A percentile compares a stretch with the other conserved stretches of the same genome.
phyloP scores from a whole-genome alignment of 805 yeast species.

The Teunomyces panamensis region DNA sequence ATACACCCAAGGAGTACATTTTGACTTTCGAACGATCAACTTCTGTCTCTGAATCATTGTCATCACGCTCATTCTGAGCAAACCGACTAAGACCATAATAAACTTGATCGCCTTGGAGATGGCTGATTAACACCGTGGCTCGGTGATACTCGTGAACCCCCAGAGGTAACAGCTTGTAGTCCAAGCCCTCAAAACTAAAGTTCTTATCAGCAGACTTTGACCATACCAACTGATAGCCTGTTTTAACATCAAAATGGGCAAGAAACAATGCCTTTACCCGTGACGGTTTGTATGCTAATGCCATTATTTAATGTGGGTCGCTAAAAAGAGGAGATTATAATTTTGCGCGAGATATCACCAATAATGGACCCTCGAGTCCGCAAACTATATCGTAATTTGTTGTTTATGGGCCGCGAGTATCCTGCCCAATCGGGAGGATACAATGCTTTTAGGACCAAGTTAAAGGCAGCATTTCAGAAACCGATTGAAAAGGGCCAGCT shows the following conservation, averaged over 20 bases:
- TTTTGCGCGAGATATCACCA: too few species aligned
- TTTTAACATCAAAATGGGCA: conserved; percentile 31
- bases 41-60: neutral
- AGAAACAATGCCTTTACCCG: conserved; percentile 32
- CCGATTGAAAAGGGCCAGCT: conserved; percentile 16
- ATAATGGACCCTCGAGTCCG: conserved; percentile 23
- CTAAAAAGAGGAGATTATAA: too few species aligned
- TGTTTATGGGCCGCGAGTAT: conserved; percentile 35
- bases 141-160: conserved; percentile 36
- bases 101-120: conserved; percentile 16
- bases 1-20: conserved; percentile 64
- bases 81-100: conserved; percentile 38
- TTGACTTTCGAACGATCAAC: conserved; percentile 33
- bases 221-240: conserved; percentile 41
- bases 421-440: conserved; percentile 32
- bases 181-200: conserved; percentile 31
- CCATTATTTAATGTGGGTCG: neutral
- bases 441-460: conserved; percentile 15
- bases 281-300: conserved; percentile 14
- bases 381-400: conserved; percentile 22
- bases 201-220: conserved; percentile 17
- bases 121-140: conserved; percentile 32
- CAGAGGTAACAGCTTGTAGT: conserved; percentile 38
- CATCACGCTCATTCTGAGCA: conserved; percentile 18
- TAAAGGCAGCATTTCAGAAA: conserved; percentile 19